Percentiles rank a stretch among this genome's conserved stretches.
Evolutionary conservation across 2,329 filamentous ascomycete species (phyloP).

Genomic region (Hyphodiscus sp.): DNA sequence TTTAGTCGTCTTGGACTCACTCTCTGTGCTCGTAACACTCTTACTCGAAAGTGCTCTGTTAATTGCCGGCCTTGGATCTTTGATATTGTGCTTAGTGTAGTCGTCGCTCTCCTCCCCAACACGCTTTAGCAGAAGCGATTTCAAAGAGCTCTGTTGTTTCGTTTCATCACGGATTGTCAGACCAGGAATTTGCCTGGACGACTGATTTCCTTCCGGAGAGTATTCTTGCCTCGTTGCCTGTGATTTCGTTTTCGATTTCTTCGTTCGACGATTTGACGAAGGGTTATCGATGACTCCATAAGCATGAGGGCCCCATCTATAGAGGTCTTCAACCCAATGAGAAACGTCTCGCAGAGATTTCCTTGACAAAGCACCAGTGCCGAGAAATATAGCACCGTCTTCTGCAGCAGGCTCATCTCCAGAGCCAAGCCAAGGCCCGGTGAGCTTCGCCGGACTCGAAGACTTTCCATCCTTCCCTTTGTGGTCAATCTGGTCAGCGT

Average conservation of each 20-base stretch:
- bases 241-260: conserved; percentile 33
- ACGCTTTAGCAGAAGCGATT: conserved; percentile 9
- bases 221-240: conserved; percentile 22
- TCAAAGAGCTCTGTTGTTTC: not conserved
- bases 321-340: conserved; percentile 84
- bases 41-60: conserved; percentile 10
- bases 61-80: conserved; percentile 8
- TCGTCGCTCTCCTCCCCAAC: conserved; percentile 4
- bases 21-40: conserved; percentile 16
- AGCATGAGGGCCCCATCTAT: conserved; percentile 73
- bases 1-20: conserved; percentile 30
- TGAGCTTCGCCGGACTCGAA: conserved; percentile 24
- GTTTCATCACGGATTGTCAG: conserved; percentile 3
- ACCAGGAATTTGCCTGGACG: conserved; percentile 9
- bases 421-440: conserved; percentile 62
- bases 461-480: conserved; percentile 25
- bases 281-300: conserved; percentile 83
- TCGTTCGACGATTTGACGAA: conserved; percentile 49
- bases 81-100: not conserved
- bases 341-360: conserved; percentile 67
- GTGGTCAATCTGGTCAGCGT: conserved; percentile 21
- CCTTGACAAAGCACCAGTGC: conserved; percentile 65
- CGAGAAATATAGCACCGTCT: conserved; percentile 83
- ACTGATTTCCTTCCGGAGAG: conserved; percentile 10
- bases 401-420: conserved; percentile 61